A percentile compares a stretch with the other conserved stretches of the same genome.
Evolutionary conservation across 192 early-diverging fungal genomes (phyloP).

Genomic region (Pilobolus umbonatus): DNA sequence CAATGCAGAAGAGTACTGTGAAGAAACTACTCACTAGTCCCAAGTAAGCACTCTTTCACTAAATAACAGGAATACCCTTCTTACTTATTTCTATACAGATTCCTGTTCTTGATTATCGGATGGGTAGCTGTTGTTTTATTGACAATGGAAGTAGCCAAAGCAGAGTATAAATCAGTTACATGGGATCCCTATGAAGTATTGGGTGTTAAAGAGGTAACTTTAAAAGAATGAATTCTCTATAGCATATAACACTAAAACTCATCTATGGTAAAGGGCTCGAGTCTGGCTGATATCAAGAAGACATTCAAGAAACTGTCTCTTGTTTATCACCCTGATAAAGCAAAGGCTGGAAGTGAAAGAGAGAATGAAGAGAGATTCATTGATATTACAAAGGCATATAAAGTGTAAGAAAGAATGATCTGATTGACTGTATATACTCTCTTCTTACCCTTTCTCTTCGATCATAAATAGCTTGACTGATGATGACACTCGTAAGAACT

Average conservation of each 20-base stretch:
- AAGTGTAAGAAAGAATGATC: conserved; percentile 54
- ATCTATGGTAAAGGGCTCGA: conserved; percentile 32
- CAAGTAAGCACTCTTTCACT: conserved; percentile 21
- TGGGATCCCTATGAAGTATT: conserved; percentile 98
- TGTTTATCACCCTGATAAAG: conserved; percentile 77
- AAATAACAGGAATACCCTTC: neutral
- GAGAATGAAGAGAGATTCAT: conserved; percentile 72
- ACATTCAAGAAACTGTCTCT: conserved; percentile 66
- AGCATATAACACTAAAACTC: neutral
- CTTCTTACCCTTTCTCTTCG: neutral
- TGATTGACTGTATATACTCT: neutral
- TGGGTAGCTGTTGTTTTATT: conserved; percentile 68
- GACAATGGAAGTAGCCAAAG: conserved; percentile 58
- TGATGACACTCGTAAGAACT: conserved; percentile 83
- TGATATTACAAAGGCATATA: conserved; percentile 90
- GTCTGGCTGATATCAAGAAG: conserved; percentile 58
- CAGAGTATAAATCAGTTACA: conserved; percentile 48
- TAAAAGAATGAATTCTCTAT: neutral
- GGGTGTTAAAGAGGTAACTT: conserved; percentile 63
- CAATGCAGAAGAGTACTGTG: conserved; percentile 7
- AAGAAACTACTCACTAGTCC: conserved; percentile 12
- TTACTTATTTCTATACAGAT: conserved; percentile 14
- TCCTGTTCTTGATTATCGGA: conserved; percentile 47
- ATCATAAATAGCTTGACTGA: conserved; percentile 69
- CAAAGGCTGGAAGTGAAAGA: conserved; percentile 57